Base-by-base conservation (phyloP, 306 rosid genomes). In the Abrus precatorius region DNA sequence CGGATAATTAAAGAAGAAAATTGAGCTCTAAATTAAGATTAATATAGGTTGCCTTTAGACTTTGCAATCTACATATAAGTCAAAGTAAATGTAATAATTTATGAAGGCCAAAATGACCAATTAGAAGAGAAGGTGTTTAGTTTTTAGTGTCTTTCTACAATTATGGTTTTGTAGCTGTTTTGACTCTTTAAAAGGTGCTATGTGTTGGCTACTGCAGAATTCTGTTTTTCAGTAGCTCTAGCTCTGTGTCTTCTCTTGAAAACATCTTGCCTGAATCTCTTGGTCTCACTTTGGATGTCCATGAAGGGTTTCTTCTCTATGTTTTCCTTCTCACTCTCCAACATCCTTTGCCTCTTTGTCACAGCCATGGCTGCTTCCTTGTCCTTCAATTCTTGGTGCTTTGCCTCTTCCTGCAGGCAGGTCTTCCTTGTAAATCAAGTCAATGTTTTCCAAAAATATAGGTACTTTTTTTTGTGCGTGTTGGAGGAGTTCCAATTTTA, bases 201-300 rank as follows among this genome's bases (percentile, higher is more conserved):
- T 78, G 66, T 47, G 81, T 33, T 81, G 72, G 76, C 73, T 30
- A 29, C 54, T 38, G 81, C 41, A 38, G 89, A 82, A 66, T 69
- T 84, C 68, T 70, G 87, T 52, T 69, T 87, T 76, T 72, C 72
- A 60, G 72, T 79, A 64, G 84, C 91, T 83, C 92, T 91, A 74
- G 94, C 92, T 84, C 86, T 88, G 77, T 94, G 93, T 88, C 93
- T 88, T 90, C 97, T 89, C 90, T 90, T 94, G 91, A 92, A 94
- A 77, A 94, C 89, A 87, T 94, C 98, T 83, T 92, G 97, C 76
- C 98, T 86, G 85, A 94, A 86, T 87, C 89, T 91, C 89, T 88
- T 94, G 63, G 98, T 94, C 86, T 94, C 97, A 53, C 3, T 85
- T 75, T 86, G 90, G 78, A 94, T 88, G 82, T 94, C 98, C 84